Base-by-base conservation (phyloP, 2,329 filamentous ascomycete genomes). In the Hypomyces perniciosus region DNA sequence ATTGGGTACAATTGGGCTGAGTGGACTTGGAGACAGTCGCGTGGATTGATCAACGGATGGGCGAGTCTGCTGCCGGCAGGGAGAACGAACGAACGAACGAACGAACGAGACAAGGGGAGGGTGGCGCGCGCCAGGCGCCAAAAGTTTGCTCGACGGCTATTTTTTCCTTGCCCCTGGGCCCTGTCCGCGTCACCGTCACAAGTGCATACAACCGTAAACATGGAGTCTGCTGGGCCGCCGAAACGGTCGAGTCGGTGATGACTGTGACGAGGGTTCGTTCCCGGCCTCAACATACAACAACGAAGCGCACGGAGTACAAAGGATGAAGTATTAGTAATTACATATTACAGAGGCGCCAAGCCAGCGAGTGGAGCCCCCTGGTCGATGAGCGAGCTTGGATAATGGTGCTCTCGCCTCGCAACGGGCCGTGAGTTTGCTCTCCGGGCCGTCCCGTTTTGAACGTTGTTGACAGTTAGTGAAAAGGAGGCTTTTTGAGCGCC, bases 1-100 rank as follows among this genome's bases (percentile, higher is more conserved):
- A 47, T 55, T 55, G 53, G 53, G 53, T 55, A 55, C 44, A 20
- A 45, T 55, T 53, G 50, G 53, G 53, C 53, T 53, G 48, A 29
- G 41, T 29, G 10, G 28, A 42, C 35, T 29, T n/a, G 39, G 49
- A 46, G 39, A 35, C 34, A 38, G 38, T 34, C 39, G 34, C 8
- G 35, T 31, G 33, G 46, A 28, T 53, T 47, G 33, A 53, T 42
- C 47, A 46, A 42, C 39, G 38, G 20, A 30, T 33, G 12, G 28
- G 13, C 33, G 33, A 35, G 12, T 35, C 8, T 35, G 33, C 33
- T 8, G 12, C 33, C 12, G 8, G 33, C 4, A 28, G 20, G 9
- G 39, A 4, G 39, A 4, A 20, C 8, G 13, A 5, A 20, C 3
- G 39, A 4, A 20, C 8, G 13, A 5, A 20, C 3, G 26, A 28